Evolutionary conservation across 2,329 filamentous ascomycete genomes (phyloP), one percentile per base, ranked within the genome.

Genomic region (Stagonosporopsis tanaceti): DNA sequence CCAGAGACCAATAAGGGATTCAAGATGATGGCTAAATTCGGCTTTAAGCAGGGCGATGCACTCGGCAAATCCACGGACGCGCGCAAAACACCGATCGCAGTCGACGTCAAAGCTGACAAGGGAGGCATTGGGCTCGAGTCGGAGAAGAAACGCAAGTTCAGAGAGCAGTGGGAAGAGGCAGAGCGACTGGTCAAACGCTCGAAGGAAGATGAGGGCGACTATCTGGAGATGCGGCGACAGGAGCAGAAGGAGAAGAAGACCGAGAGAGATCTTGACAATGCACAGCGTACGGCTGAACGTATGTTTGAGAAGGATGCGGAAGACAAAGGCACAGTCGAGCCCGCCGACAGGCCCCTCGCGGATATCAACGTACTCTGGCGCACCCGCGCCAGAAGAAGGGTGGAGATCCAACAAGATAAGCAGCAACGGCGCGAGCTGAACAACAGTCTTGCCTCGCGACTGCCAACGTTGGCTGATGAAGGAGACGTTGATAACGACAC

Each of bases 11-110:
- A 89, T 79, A 98, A 97, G 73, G 95, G 94, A 1, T 87, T 96
- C 60, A 87, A 91, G 63, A 97, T 99, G 92, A 97, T 99, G 93
- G 89, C 92, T 22, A 94, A 92, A 77, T 91, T 99, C 83, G 95
- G 95, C 0, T 99, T 96, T 79, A 89, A 87, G 56, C 81, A 86
- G 20, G 93, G 93, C 24, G 87, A 86, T 34, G 84, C 87, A 0
- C 80, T 98, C 3, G 95, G 95, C 1, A 87, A 85, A 65, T 80
- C 82, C n/a, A 78, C 73, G 53, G 67, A 78, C 46, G 79, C 79
- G 5, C 78, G 83, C 37, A 81, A 85, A 2, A 91, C 96, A 73
- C 95, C 95, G 0, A 86, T 99, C 56, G 82, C 85, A 32, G 81
- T 97, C 46, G 82, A 84, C 56, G 78, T 96, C 70, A 96, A 95